Conservation (phyloP, 208 protist genomes). For the Trichomonas gallinae region DNA sequence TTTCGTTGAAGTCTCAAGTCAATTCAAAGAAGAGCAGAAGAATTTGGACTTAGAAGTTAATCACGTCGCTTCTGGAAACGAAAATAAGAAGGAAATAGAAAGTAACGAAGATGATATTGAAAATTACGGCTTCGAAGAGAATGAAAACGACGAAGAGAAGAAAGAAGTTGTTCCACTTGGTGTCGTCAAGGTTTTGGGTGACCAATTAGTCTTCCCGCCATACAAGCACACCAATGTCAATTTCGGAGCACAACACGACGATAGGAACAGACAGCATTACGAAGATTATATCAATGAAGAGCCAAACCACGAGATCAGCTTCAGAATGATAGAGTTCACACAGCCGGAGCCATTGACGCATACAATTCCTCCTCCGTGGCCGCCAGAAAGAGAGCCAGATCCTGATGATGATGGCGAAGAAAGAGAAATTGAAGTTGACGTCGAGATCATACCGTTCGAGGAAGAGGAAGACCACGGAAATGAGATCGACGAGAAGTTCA, state of each 20-base stretch:
- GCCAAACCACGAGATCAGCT: neutral
- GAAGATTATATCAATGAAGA: neutral
- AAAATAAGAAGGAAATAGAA: neutral
- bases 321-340: neutral
- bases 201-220: neutral
- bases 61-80: neutral
- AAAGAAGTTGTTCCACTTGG: neutral
- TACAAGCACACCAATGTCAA: neutral
- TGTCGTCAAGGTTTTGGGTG: neutral
- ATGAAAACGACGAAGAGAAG: neutral
- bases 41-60: neutral
- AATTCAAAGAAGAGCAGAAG: neutral
- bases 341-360: neutral
- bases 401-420: neutral
- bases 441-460: neutral
- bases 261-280: neutral
- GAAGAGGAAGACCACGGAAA: neutral
- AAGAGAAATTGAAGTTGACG: neutral
- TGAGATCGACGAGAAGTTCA: neutral
- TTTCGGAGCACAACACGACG: neutral
- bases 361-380: neutral
- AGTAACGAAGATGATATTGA: neutral
- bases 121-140: neutral
- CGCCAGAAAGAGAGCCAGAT: neutral
- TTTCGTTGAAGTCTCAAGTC: neutral